Conservation (phyloP, 192 early-diverging fungal species). For the Backusella westeae region DNA sequence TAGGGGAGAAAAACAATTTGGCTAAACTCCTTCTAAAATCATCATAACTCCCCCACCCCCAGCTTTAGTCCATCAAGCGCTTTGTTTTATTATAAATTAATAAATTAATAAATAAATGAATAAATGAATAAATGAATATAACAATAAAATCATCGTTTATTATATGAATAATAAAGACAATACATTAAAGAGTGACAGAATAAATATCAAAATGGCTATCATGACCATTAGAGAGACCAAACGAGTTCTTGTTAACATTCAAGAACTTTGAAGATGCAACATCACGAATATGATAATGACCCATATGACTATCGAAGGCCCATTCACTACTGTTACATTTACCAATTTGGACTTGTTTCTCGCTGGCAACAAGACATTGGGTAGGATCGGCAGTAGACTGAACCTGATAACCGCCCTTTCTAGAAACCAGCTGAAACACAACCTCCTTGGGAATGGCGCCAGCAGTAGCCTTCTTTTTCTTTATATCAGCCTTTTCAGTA, state of each 20-base stretch:
- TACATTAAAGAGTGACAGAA: not conserved
- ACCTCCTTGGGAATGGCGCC: not conserved
- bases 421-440: not conserved
- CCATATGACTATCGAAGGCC: not conserved
- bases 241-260: not conserved
- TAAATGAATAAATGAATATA: no score
- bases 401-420: not conserved
- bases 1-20: no score
- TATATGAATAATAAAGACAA: not conserved
- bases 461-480: not conserved
- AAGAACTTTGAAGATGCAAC: not conserved
- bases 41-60: no score
- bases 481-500: not conserved
- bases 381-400: not conserved
- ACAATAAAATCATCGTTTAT: no score
- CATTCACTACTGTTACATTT: not conserved
- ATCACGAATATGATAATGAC: not conserved
- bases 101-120: no score
- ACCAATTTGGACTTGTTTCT: not conserved
- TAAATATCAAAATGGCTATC: slow-evolving; percentile 2
- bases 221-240: not conserved
- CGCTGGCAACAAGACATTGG: not conserved
- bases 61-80: no score
- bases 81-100: no score
- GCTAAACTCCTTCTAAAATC: no score